Base-by-base conservation (phyloP, 2,329 filamentous ascomycete species). In the Cryphonectria carpinicola region DNA sequence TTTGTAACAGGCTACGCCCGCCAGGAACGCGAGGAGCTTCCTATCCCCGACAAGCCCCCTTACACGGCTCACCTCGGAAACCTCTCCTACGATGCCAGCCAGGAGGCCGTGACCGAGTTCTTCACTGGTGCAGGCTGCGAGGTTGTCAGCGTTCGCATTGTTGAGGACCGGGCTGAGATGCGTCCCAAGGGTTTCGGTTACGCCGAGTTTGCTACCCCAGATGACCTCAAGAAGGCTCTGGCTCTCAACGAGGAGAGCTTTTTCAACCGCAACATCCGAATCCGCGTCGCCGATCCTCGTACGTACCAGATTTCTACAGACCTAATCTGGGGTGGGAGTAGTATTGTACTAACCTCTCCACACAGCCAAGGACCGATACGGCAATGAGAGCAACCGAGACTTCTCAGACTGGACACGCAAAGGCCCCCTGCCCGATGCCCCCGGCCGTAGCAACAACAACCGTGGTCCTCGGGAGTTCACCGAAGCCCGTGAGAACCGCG, bases 121-220 rank as follows among this genome's bases (percentile, higher is more conserved):
- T 97, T 99, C 79, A 56, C 60, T 11, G 43, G 66, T 52, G 84
- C 86, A 67, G 93, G 87, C 70, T 98, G 95, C 81, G 88, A 94
- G 74, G 91, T 98, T 76, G 92, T 92, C 75, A 98, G 90, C 80
- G 94, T 99, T 75, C 93, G 96, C 78, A 94, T 99, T 77, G 97
- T 99, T 74, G 95, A 98, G 84, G 97, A 99, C 83, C 96, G 95
- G 79, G 87, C 97, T 81, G 92, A 96, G 79, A 90, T 92, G 82
- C 94, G 95, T 79, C 96, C 96, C 75, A 99, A 99, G 86, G 96
- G 96, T 65, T 99, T 99, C 78, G 96, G 95, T 73, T 99, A 99
- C 81, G 95, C 97, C 75, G 96, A 99, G 82, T 99, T 99, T 78
- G 90, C 87, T 75, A 91, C 90, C 66, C 84, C 96, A 61, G 95